Evolutionary conservation across 2,329 filamentous ascomycete genomes (phyloP).

Genomic region (Dothiorella sarmentorum): DNA sequence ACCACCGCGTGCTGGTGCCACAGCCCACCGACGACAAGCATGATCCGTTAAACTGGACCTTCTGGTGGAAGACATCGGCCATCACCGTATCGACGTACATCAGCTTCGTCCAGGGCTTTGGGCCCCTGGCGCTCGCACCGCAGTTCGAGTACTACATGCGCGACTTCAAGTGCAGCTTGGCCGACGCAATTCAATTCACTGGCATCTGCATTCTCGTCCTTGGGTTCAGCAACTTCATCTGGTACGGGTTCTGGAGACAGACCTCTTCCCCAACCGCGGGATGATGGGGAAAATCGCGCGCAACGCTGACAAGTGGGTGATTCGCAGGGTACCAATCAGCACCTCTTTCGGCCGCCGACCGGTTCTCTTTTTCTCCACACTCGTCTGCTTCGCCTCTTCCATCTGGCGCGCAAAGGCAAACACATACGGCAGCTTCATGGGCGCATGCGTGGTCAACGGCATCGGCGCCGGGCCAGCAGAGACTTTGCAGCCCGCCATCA

Average conservation of each 20-base stretch:
- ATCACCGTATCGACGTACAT: slow-evolving; percentile 47
- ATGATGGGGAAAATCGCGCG: too few species aligned
- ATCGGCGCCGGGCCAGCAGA: slow-evolving; percentile 61
- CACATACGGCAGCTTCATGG: slow-evolving; percentile 62
- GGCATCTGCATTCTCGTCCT: slow-evolving; percentile 56
- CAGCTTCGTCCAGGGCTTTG: slow-evolving; percentile 54
- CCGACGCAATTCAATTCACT: slow-evolving; percentile 55
- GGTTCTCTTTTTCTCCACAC: slow-evolving; percentile 50
- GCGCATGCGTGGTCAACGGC: slow-evolving; percentile 59
- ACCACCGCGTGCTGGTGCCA: slow-evolving; percentile 7
- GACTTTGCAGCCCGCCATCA: slow-evolving; percentile 60
- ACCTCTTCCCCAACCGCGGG: too few species aligned
- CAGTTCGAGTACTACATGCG: slow-evolving; percentile 60
- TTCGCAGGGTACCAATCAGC: slow-evolving; percentile 52
- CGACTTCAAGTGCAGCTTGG: slow-evolving; percentile 52
- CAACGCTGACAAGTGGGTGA: background rate
- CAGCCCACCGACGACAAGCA: slow-evolving; percentile 31
- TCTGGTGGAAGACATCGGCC: slow-evolving; percentile 47
- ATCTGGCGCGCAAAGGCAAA: slow-evolving; percentile 59
- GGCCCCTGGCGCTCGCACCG: slow-evolving; percentile 53
- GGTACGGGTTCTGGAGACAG: slow-evolving; percentile 45
- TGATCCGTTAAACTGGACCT: slow-evolving; percentile 47
- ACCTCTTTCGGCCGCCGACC: slow-evolving; percentile 55
- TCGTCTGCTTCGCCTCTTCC: slow-evolving; percentile 52
- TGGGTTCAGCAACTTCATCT: slow-evolving; percentile 60